A percentile compares a stretch with the other conserved stretches of the same genome.
phyloP scores from a whole-genome alignment of 2,329 filamentous ascomycete species.

The Chalara sp. region DNA sequence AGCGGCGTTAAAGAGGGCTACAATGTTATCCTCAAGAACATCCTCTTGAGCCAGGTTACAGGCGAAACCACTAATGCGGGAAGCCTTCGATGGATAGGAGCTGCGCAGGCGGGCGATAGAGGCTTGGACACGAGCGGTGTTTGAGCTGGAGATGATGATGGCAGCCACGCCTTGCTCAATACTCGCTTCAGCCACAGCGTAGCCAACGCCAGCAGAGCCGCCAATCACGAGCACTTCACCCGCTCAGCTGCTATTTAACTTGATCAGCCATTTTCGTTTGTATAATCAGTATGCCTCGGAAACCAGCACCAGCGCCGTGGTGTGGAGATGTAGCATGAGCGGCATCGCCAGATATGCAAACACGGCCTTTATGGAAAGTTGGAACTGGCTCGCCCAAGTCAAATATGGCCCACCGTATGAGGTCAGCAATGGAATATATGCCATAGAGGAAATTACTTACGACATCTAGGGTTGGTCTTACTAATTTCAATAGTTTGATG shows the following conservation, averaged over 20 bases:
- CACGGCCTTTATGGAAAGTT: slow-evolving; percentile 32
- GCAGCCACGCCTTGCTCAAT: slow-evolving; percentile 43
- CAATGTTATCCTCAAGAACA: slow-evolving; percentile 29
- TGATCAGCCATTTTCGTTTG: slow-evolving; percentile 36
- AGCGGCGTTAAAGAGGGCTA: slow-evolving; percentile 31
- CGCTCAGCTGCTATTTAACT: slow-evolving; percentile 35
- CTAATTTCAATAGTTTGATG: neutral
- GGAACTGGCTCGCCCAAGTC: slow-evolving; percentile 33
- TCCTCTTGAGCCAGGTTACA: slow-evolving; percentile 5
- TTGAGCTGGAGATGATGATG: slow-evolving; percentile 40
- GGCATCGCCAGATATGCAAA: slow-evolving; percentile 50
- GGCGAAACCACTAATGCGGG: slow-evolving; percentile 7
- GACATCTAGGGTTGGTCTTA: too few relatives aligned
- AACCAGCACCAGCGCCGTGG: slow-evolving; percentile 50
- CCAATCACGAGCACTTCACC: slow-evolving; percentile 48
- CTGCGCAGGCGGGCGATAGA: slow-evolving; percentile 29
- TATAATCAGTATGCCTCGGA: slow-evolving; percentile 51
- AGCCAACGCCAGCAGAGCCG: slow-evolving; percentile 57
- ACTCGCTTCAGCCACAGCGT: slow-evolving; percentile 49
- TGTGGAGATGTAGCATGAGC: slow-evolving; percentile 56
- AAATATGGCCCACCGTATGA: slow-evolving; percentile 35
- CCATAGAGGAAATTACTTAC: too few relatives aligned
- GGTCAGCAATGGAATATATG: too few relatives aligned
- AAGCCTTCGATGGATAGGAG: slow-evolving; percentile 1
- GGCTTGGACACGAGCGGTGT: slow-evolving; percentile 34